Percentiles rank a stretch among this genome's conserved stretches.
These are phyloP conservation scores for Penicillium tannophilum DNA, from an alignment of 495 filamentous ascomycete species.

Conservation along the genomic window DNA sequence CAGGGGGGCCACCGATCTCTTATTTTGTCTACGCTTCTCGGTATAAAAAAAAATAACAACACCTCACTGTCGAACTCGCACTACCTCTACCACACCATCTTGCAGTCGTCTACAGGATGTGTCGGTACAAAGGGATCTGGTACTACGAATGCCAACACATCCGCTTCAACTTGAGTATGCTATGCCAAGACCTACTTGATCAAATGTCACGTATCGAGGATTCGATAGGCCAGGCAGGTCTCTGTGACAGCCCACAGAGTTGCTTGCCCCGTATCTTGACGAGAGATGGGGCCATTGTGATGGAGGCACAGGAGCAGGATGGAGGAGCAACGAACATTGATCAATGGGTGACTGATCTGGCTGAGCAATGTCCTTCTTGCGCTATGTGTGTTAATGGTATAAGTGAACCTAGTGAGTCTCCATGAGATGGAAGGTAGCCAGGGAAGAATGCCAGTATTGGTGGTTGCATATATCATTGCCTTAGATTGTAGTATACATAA, in stretches of 20 bases:
- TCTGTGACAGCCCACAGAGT: conserved; percentile 1
- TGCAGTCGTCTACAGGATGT: conserved; percentile 16
- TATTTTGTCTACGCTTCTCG: too few species aligned
- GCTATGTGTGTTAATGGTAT: background rate
- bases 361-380: conserved; percentile 1
- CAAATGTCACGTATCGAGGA: conserved; percentile 22
- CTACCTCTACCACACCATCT: too few species aligned
- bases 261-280: conserved; percentile 1
- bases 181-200: conserved; percentile 21
- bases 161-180: conserved; percentile 26
- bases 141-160: conserved; percentile 24
- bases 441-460: too few species aligned
- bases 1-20: too few species aligned
- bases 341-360: conserved; percentile 6
- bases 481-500: too few species aligned
- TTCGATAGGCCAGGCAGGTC: background rate
- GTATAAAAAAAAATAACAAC: too few species aligned
- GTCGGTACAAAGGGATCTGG: conserved; percentile 20
- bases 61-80: too few species aligned
- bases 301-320: background rate
- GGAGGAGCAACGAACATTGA: background rate
- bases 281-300: background rate
- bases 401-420: background rate
- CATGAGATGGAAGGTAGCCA: too few species aligned
- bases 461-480: too few species aligned